Evolutionary conservation across 768 basidiomycete species (phyloP), one percentile per base, ranked within the genome.

Genomic region (Suillus lakei): DNA sequence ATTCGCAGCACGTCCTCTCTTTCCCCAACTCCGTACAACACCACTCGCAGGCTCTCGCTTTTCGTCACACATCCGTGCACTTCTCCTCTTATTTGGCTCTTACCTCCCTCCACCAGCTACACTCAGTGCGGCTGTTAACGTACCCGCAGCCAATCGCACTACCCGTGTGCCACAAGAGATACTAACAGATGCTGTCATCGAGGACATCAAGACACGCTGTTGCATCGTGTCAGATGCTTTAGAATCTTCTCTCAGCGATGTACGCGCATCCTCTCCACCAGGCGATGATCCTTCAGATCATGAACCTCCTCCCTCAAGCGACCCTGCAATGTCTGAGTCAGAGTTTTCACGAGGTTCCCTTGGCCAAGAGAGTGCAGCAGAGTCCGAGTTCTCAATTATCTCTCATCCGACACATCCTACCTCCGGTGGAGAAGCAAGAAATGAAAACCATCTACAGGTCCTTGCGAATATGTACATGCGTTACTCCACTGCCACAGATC

Each of bases 141-240:
- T 89, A 3, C 88, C 92, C 48, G 79, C 85, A 5, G 83, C 89
- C 23, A 88, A 85, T 64, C 86, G 88, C 26, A 79, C 87, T 2
- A 87, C 81, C 2, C 87, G 87, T 2, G 89, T 97, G 2, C 93
- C 96, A 1, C 83, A 86, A 69, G 92, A 92, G 69, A 81, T 97
- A 34, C 82, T 98, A 43, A 91, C 91, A 1, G 92, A 94, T 62
- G 78, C 82, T 2, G 81, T 96, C n/a, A 77, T 98, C 18, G 95
- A 98, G 76, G 91, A 96, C 69, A 89, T 98, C 66, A 93, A 98
- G 77, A 91, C 91, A 2, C 88, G 95, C 4, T 91, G 89, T 64
- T 96, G 93, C 74, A 96, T 98, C 70, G 96, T 98, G 30, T 90
- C 92, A 32, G 82, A 85, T 5, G 74, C 82, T 1, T 79, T 93